A percentile compares a stretch with the other conserved stretches of the same genome.
phyloP scores from a whole-genome alignment of 768 basidiomycete species.

The Neoboletus magnificus region DNA sequence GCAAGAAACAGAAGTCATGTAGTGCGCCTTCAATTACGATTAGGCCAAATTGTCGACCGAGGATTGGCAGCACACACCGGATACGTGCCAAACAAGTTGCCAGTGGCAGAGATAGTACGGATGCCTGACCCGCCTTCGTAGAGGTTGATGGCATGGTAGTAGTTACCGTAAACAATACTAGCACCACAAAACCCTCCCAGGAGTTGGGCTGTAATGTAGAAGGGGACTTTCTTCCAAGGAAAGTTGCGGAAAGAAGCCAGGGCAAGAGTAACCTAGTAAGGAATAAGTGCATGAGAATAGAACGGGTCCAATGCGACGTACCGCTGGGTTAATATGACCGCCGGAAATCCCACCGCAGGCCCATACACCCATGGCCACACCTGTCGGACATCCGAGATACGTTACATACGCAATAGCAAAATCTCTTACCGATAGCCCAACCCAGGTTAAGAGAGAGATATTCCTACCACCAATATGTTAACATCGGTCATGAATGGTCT shows the following conservation, averaged over 20 bases:
- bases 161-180: not conserved
- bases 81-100: not conserved
- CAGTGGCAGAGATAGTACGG: not conserved
- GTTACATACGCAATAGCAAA: not conserved
- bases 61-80: not conserved
- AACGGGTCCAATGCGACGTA: not conserved
- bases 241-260: not conserved
- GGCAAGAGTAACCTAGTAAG: not conserved
- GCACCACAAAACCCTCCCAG: not conserved
- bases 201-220: not conserved
- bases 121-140: not conserved
- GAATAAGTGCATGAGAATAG: not conserved
- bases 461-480: not conserved
- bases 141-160: not conserved
- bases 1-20: not conserved
- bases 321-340: not conserved
- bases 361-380: not conserved
- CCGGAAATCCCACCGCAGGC: not conserved
- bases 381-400: not conserved
- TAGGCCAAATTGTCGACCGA: not conserved
- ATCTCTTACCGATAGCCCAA: not conserved
- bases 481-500: not conserved
- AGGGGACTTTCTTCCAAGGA: not conserved
- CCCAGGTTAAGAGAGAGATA: not conserved
- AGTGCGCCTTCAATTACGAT: not conserved